Evolutionary conservation across 805 yeast species (phyloP).

Genomic region (Candida boidinii): DNA sequence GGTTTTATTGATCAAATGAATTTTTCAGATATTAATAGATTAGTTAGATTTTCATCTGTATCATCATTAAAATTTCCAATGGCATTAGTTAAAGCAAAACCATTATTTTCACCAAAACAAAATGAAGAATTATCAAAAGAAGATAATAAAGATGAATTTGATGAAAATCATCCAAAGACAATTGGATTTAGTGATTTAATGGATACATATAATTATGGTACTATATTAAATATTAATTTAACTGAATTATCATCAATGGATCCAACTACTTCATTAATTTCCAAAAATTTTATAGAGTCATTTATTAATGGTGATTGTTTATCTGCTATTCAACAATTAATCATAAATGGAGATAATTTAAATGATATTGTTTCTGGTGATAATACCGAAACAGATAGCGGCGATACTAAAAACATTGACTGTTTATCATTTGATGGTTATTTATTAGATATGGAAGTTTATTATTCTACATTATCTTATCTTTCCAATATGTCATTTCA

Average conservation of each 20-base stretch:
- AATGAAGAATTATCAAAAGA: no score
- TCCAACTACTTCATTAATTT: no score
- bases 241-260: no score
- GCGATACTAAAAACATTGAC: neutral
- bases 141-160: no score
- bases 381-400: neutral
- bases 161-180: no score
- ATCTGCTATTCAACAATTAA: neutral
- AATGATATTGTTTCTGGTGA: no score
- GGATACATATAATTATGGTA: no score
- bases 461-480: neutral
- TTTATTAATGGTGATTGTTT: neutral
- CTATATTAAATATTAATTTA: no score
- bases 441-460: neutral
- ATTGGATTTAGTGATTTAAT: no score
- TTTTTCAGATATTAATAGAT: neutral
- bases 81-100: neutral
- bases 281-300: no score
- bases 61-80: neutral
- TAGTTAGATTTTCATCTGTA: neutral
- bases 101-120: neutral
- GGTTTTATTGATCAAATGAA: slow-evolving; percentile 4
- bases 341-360: neutral
- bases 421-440: neutral
- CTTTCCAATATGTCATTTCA: neutral